These are phyloP conservation scores for Spatholobus suberectus DNA, from an alignment of 306 rosid species.

Conservation along the genomic window DNA sequence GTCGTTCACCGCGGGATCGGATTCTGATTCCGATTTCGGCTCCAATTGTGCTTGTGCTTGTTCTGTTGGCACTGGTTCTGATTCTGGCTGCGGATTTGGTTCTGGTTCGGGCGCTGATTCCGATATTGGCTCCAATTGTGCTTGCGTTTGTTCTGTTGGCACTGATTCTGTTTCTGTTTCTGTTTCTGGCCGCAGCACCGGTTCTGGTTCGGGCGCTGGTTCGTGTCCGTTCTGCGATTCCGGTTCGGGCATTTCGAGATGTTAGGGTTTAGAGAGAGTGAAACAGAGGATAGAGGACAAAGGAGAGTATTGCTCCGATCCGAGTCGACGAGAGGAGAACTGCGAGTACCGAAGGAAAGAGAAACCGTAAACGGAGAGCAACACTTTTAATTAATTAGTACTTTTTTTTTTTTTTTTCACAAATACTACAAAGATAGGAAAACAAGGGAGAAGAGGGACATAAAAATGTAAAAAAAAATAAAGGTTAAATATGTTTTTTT, in stretches of 20 bases:
- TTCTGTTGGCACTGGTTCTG: background rate
- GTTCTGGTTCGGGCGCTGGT: constrained; percentile 16
- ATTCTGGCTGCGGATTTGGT: background rate
- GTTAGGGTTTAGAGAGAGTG: constrained; percentile 24
- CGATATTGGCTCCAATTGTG: constrained; percentile 26
- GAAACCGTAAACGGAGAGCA: background rate
- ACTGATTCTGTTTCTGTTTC: background rate
- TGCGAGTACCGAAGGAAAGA: background rate
- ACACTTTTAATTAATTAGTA: background rate
- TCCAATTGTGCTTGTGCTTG: constrained; percentile 12
- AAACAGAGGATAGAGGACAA: background rate
- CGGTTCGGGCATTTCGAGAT: constrained; percentile 39
- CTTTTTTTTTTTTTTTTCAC: background rate
- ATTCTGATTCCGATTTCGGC: constrained; percentile 36
- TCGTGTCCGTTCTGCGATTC: constrained; percentile 38
- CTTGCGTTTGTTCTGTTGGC: background rate
- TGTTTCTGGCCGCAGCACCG: background rate
- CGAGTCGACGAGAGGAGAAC: background rate
- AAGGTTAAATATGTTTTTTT: no score
- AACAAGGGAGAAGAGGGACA: background rate
- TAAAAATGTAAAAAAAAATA: no score
- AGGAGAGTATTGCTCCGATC: background rate
- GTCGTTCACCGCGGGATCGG: constrained; percentile 39
- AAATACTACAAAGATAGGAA: background rate
- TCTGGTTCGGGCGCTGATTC: background rate